Evolutionary conservation across 805 yeast genomes (phyloP).

Genomic region (Pichia phayaonensis): DNA sequence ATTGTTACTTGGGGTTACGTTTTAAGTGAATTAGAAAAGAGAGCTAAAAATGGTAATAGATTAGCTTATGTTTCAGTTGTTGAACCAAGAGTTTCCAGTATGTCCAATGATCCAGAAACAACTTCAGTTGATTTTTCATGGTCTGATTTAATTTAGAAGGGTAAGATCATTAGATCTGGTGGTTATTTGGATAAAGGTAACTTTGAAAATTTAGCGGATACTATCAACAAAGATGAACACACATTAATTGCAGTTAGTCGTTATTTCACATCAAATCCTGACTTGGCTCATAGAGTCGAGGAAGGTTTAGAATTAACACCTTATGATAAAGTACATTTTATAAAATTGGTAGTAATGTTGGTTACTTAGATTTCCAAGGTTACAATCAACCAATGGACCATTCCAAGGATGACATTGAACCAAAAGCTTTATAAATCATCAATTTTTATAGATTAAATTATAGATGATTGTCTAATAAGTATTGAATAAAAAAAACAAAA

Average conservation of each 20-base stretch:
- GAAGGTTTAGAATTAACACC: slow-evolving; percentile 29
- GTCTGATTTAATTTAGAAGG: slow-evolving; percentile 17
- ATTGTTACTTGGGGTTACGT: slow-evolving; percentile 32
- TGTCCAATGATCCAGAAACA: slow-evolving; percentile 6
- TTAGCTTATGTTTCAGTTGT: slow-evolving; percentile 23
- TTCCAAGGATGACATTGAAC: slow-evolving; percentile 7
- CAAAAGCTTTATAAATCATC: slow-evolving; percentile 11
- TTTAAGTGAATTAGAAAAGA: slow-evolving; percentile 29
- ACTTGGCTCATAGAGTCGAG: slow-evolving; percentile 30
- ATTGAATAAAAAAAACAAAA: background rate
- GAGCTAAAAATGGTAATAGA: slow-evolving; percentile 20
- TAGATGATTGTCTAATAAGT: background rate
- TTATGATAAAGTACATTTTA: slow-evolving; percentile 35
- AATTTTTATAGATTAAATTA: too few relatives aligned
- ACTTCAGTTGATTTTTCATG: slow-evolving; percentile 11
- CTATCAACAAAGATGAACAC: slow-evolving; percentile 27
- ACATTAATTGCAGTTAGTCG: slow-evolving; percentile 38
- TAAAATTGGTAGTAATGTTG: slow-evolving; percentile 9
- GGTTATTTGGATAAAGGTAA: slow-evolving; percentile 23
- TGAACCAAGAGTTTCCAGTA: slow-evolving; percentile 73
- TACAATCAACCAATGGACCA: slow-evolving; percentile 12
- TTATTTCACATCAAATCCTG: slow-evolving; percentile 39
- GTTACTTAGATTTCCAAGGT: slow-evolving; percentile 10
- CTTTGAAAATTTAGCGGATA: slow-evolving; percentile 9
- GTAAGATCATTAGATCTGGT: slow-evolving; percentile 17